These are phyloP conservation scores for Barnettozyma botsteinii DNA, from an alignment of 805 yeast genomes.

Conservation along the genomic window DNA sequence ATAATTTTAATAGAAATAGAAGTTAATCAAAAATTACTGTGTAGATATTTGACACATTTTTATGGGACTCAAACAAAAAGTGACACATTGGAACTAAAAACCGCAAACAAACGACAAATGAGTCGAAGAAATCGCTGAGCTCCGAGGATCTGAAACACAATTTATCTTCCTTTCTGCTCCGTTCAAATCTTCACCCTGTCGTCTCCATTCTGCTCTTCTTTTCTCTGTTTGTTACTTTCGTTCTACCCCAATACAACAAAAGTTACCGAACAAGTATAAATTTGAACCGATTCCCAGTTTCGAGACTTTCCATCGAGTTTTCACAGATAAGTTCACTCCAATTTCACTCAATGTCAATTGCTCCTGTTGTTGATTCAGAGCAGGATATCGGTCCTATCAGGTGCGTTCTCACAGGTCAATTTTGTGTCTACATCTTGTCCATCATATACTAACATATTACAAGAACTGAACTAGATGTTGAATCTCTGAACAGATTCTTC, in stretches of 20 bases:
- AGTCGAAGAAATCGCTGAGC: no score
- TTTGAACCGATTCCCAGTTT: not conserved
- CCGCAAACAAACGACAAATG: no score
- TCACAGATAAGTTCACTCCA: not conserved
- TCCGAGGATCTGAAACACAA: no score
- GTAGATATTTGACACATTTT: not conserved
- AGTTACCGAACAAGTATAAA: conserved; percentile 3
- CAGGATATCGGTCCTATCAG: conserved; percentile 24
- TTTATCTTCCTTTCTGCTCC: no score
- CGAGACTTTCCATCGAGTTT: not conserved
- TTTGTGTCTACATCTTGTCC: not conserved
- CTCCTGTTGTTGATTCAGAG: conserved; percentile 22
- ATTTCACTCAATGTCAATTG: not conserved
- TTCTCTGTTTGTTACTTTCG: no score
- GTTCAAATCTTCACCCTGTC: no score
- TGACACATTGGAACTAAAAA: no score
- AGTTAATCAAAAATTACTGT: no score
- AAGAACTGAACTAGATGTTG: conserved; percentile 26
- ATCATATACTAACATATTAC: not conserved
- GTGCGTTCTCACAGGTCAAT: conserved; percentile 11
- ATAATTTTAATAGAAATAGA: not conserved
- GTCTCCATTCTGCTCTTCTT: no score
- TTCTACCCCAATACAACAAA: not conserved
- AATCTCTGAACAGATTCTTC: conserved; percentile 25
- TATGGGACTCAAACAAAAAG: no score